A percentile compares a stretch with the other conserved stretches of the same genome.
Conservation (phyloP, 768 basidiomycete genomes). For the Leccinum longicurvipes region DNA sequence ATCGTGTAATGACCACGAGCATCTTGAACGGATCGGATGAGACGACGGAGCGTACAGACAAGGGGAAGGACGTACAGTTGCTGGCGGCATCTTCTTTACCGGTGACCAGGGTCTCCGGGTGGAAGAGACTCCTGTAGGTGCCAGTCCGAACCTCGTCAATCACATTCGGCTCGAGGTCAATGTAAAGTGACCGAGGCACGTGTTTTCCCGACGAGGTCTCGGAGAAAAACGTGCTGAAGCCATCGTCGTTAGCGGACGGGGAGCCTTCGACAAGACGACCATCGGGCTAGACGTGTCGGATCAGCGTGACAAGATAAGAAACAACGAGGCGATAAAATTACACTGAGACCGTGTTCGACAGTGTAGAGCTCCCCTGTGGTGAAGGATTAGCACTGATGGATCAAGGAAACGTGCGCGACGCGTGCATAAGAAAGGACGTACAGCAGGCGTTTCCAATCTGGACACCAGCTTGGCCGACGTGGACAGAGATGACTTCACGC, state of each 20-base stretch:
- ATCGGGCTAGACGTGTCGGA: constrained; percentile 66
- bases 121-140: constrained; percentile 95
- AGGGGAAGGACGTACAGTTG: constrained; percentile 67
- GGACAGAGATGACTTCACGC: constrained; percentile 97
- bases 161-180: constrained; percentile 96
- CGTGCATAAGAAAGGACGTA: constrained; percentile 44
- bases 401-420: constrained; percentile 7
- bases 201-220: constrained; percentile 96
- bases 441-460: constrained; percentile 99
- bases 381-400: constrained; percentile 16
- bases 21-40: constrained; percentile 46
- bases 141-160: constrained; percentile 97
- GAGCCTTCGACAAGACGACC: constrained; percentile 84
- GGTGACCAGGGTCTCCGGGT: constrained; percentile 96
- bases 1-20: constrained; percentile 98
- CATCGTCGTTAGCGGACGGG: constrained; percentile 73
- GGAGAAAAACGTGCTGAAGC: constrained; percentile 99
- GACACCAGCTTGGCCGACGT: constrained; percentile 98
- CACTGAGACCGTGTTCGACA: constrained; percentile 96
- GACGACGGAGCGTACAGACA: background rate
- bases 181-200: constrained; percentile 95
- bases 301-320: constrained; percentile 15
- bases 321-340: constrained; percentile 33
- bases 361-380: constrained; percentile 94
- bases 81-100: constrained; percentile 99